Percentiles rank a stretch among this genome's conserved stretches.
phyloP scores from a whole-genome alignment of 2,329 filamentous ascomycete species.

The Penicillium sp. region DNA sequence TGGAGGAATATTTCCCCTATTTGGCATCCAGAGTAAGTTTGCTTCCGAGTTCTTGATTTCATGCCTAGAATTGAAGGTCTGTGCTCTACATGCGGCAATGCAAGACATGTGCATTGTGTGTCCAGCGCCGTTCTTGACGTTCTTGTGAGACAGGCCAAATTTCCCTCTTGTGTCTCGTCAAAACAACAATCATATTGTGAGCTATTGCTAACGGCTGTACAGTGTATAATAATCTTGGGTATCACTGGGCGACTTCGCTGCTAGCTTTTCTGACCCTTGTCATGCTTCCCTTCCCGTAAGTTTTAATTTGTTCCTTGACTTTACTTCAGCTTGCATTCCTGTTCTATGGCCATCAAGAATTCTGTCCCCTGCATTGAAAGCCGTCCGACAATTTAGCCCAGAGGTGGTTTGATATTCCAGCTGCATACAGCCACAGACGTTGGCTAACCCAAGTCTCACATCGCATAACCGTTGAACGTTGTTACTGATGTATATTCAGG shows the following conservation, averaged over 20 bases:
- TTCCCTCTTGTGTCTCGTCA: not conserved
- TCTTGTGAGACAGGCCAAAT: not conserved
- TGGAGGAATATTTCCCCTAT: constrained; percentile 75
- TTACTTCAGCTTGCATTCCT: not conserved
- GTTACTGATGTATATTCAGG: constrained; percentile 22
- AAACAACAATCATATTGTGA: not conserved
- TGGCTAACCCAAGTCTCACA: not conserved
- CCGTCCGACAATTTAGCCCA: not conserved
- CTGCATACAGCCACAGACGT: constrained; percentile 3
- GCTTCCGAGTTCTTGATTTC: not conserved
- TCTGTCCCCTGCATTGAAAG: constrained; percentile 13
- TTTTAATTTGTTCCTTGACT: constrained; percentile 12
- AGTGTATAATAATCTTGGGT: constrained; percentile 50
- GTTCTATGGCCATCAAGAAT: constrained; percentile 8
- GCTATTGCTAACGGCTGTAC: constrained; percentile 23
- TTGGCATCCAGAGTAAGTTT: constrained; percentile 60
- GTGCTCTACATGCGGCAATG: constrained; percentile 15
- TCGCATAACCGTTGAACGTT: not conserved
- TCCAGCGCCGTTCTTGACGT: constrained; percentile 6
- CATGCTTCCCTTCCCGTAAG: constrained; percentile 50
- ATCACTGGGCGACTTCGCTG: constrained; percentile 49
- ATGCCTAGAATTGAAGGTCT: not conserved
- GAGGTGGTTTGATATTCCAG: not conserved
- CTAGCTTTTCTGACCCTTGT: constrained; percentile 45
- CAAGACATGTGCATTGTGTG: constrained; percentile 10